phyloP scores from a whole-genome alignment of 2,329 filamentous ascomycete species.

The Pseudodiploospora longispora region DNA sequence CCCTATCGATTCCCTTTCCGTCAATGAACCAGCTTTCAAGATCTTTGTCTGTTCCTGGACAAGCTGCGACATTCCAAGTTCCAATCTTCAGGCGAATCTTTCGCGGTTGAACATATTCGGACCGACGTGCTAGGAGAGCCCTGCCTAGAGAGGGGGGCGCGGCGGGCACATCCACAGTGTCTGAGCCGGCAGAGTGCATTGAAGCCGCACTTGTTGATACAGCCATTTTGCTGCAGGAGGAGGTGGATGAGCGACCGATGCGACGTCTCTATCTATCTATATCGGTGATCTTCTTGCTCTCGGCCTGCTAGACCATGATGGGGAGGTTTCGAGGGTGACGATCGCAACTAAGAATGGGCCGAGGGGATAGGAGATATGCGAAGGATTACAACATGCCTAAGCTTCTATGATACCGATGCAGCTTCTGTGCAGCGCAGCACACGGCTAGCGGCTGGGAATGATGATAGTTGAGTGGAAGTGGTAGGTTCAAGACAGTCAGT shows the following conservation, averaged over 20 bases:
- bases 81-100: constrained; percentile 81
- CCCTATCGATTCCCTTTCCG: constrained; percentile 60
- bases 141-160: constrained; percentile 52
- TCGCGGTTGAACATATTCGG: constrained; percentile 71
- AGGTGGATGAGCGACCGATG: constrained; percentile 10
- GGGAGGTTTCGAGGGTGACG: constrained; percentile 7
- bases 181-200: constrained; percentile 26
- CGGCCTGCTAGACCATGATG: constrained; percentile 27
- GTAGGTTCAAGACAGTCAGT: no score
- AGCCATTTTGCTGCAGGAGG: constrained; percentile 14
- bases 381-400: no score
- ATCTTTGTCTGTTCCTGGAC: constrained; percentile 79
- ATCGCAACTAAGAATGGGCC: not conserved
- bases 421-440: no score
- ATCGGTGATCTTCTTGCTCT: constrained; percentile 12
- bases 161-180: constrained; percentile 35
- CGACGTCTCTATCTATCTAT: constrained; percentile 16
- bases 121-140: constrained; percentile 61
- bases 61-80: constrained; percentile 88
- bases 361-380: no score
- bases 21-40: constrained; percentile 81
- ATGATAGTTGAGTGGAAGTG: no score
- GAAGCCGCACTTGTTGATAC: constrained; percentile 21
- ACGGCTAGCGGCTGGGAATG: no score
- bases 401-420: no score